These are phyloP conservation scores for Cardiospermum halicacabum DNA, from an alignment of 345 rosid genomes.

Conservation along the genomic window DNA sequence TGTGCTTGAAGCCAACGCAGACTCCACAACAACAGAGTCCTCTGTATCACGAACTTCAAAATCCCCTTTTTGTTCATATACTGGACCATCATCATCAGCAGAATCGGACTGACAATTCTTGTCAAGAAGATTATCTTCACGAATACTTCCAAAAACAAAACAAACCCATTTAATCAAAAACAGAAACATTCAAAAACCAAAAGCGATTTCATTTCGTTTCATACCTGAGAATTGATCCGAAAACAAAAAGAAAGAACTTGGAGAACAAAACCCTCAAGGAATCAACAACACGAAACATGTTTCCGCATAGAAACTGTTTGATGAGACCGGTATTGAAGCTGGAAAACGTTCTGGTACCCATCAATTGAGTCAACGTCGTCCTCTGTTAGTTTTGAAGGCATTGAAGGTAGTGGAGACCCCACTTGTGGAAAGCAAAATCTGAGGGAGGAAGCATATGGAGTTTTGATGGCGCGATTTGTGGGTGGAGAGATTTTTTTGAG, in stretches of 20 bases:
- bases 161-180: conserved; percentile 9
- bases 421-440: conserved; percentile 36
- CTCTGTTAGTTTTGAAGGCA: neutral
- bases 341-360: conserved; percentile 30
- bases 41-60: neutral
- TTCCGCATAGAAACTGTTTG: conserved; percentile 28
- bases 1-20: conserved; percentile 15
- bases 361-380: conserved; percentile 23
- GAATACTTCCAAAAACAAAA: conserved; percentile 20
- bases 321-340: conserved; percentile 17
- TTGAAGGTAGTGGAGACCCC: conserved; percentile 30
- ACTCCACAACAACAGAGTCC: conserved; percentile 19
- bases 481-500: conserved; percentile 10
- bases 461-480: conserved; percentile 20
- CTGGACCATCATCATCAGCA: conserved; percentile 16
- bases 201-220: neutral
- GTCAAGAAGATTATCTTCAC: conserved; percentile 9
- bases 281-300: conserved; percentile 28
- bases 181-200: neutral
- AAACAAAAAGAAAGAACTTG: conserved; percentile 33
- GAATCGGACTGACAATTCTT: conserved; percentile 20
- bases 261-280: conserved; percentile 49
- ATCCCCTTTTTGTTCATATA: neutral
- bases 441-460: conserved; percentile 22
- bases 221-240: conserved; percentile 43